These are phyloP conservation scores for Xylaria venustula DNA, from an alignment of 495 filamentous ascomycete species.

Conservation along the genomic window DNA sequence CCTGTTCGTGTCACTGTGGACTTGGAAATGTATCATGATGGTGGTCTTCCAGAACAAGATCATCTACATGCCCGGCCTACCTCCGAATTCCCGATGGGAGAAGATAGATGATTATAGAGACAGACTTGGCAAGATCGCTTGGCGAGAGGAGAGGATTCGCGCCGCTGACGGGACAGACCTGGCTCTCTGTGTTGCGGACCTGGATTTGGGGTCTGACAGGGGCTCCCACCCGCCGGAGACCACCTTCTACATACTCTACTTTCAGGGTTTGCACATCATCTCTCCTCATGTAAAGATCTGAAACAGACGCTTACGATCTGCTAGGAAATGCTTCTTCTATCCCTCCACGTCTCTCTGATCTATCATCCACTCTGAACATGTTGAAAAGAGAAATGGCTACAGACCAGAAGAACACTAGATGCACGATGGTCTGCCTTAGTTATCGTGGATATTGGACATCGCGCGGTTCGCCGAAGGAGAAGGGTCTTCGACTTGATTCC, in stretches of 20 bases:
- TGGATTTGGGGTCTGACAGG: slow-evolving; percentile 20
- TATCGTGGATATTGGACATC: slow-evolving; percentile 83
- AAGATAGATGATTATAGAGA: slow-evolving; percentile 59
- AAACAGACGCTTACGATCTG: slow-evolving; percentile 28
- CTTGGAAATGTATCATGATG: slow-evolving; percentile 80
- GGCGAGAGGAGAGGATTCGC: slow-evolving; percentile 57
- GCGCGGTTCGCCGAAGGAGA: slow-evolving; percentile 63
- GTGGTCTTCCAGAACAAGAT: slow-evolving; percentile 81
- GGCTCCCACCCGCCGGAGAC: slow-evolving; percentile 12
- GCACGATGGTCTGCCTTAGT: slow-evolving; percentile 64
- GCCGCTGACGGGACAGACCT: slow-evolving; percentile 59
- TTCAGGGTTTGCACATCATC: slow-evolving; percentile 50
- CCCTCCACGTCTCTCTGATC: slow-evolving; percentile 66
- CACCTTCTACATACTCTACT: slow-evolving; percentile 54
- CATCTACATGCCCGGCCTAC: slow-evolving; percentile 75
- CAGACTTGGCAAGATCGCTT: slow-evolving; percentile 58
- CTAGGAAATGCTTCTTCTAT: slow-evolving; percentile 64
- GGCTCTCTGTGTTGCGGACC: slow-evolving; percentile 26
- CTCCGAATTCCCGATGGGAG: slow-evolving; percentile 58
- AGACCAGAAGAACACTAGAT: slow-evolving; percentile 22
- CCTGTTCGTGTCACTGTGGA: slow-evolving; percentile 66
- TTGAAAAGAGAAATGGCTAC: slow-evolving; percentile 33
- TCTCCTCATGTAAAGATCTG: slow-evolving; percentile 12
- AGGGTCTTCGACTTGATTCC: slow-evolving; percentile 64
- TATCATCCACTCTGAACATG: slow-evolving; percentile 56